Conservation (phyloP, 2,329 filamentous ascomycete genomes). For the Didymosphaeria variabile region DNA sequence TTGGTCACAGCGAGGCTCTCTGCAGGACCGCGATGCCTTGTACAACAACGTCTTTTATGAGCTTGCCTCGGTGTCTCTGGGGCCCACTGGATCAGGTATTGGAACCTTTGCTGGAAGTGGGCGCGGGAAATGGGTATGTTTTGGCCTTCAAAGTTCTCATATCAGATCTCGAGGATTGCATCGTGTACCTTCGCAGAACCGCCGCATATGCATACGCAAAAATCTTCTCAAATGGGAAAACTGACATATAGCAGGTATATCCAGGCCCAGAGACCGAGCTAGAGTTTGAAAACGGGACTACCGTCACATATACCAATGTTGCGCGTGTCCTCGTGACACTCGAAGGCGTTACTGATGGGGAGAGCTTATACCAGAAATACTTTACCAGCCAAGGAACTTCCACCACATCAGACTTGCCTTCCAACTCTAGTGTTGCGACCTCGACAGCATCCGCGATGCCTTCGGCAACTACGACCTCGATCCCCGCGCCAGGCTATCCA, state of each 20-base stretch:
- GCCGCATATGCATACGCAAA: background rate
- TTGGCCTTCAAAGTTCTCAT: too few relatives aligned
- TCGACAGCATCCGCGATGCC: conserved; percentile 30
- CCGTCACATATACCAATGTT: conserved; percentile 52
- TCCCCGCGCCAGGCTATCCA: conserved; percentile 55
- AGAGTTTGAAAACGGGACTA: conserved; percentile 57
- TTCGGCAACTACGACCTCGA: conserved; percentile 31
- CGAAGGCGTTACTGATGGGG: conserved; percentile 52
- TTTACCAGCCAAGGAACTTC: conserved; percentile 37
- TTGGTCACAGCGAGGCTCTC: conserved; percentile 57
- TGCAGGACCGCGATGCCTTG: conserved; percentile 67
- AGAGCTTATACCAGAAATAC: conserved; percentile 51
- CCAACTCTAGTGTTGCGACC: conserved; percentile 29
- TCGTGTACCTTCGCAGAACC: too few relatives aligned
- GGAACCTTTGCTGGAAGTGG: conserved; percentile 58
- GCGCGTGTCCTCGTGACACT: conserved; percentile 54
- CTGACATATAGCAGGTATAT: conserved; percentile 42
- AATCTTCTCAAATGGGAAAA: background rate
- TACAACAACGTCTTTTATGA: conserved; percentile 62
- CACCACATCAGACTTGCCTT: conserved; percentile 16
- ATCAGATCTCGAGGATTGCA: background rate
- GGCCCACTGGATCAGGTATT: conserved; percentile 50
- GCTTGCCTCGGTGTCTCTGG: conserved; percentile 55
- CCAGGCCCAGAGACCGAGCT: conserved; percentile 56
- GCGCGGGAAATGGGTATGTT: conserved; percentile 45